These are phyloP conservation scores for Fusarium euwallaceae DNA, from an alignment of 2,329 filamentous ascomycete genomes.

Conservation along the genomic window DNA sequence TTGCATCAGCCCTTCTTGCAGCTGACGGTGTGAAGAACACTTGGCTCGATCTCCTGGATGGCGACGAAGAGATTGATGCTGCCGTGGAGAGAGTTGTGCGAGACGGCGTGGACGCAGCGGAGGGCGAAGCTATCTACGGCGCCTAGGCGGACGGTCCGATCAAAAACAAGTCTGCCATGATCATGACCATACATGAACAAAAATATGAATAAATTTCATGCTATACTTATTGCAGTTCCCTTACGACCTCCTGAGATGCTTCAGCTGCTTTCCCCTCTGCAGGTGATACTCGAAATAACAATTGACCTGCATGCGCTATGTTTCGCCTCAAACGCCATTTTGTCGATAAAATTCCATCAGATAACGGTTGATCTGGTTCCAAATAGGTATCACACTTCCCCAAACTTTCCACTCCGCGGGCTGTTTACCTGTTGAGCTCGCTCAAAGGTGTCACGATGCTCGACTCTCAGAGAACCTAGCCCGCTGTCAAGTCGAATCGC, in stretches of 20 bases:
- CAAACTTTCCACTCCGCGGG: background rate
- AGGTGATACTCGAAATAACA: background rate
- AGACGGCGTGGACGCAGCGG: conserved; percentile 64
- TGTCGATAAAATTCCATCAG: background rate
- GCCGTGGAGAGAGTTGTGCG: conserved; percentile 64
- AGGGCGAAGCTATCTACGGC: conserved; percentile 62
- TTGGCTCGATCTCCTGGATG: conserved; percentile 70
- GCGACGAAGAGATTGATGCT: conserved; percentile 60
- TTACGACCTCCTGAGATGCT: background rate
- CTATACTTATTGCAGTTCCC: background rate
- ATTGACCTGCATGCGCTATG: background rate
- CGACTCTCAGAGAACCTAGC: conserved; percentile 36
- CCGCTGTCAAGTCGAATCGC: conserved; percentile 47
- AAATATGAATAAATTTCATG: background rate
- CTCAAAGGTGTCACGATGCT: conserved; percentile 42
- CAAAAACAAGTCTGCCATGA: background rate
- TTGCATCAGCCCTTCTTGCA: conserved; percentile 69
- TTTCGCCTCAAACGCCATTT: background rate
- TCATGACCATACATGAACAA: background rate
- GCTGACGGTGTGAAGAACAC: conserved; percentile 59
- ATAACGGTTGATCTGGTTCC: background rate
- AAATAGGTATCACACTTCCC: background rate
- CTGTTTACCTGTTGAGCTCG: conserved; percentile 14
- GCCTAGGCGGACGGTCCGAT: conserved; percentile 18
- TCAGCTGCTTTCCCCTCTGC: background rate